Evolutionary conservation across 2,329 filamentous ascomycete genomes (phyloP), one percentile per base, ranked within the genome.

Genomic region (Fusarium multiceps): DNA sequence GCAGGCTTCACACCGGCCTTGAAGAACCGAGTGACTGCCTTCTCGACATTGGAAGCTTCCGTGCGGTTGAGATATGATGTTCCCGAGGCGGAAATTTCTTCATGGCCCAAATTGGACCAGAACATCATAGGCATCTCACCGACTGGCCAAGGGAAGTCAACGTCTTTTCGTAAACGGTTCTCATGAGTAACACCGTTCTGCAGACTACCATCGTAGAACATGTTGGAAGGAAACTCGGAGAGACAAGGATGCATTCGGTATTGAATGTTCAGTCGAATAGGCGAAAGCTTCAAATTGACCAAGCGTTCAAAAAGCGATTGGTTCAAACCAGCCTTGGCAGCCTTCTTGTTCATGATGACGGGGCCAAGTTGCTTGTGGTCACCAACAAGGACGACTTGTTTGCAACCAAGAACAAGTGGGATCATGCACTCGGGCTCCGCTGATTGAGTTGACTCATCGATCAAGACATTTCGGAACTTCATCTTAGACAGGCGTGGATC

Each of bases 341-440:
- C 96, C 82, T 98, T 98, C 87, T 99, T 99, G 87, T 99, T 99
- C 95, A 99, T 99, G 78, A 99, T 98, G 75, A 99, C 96, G 2
- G 96, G 96, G 1, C 96, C 96, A 71, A 99, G 89, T 80, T 99
- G 96, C 81, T 98, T 97, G 81, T 99, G 96, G 78, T 99, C 96
- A 78, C 96, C 96, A 43, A 99, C 96, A 37, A 99, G 88, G n/a
- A 99, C 96, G 51, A 98, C 94, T 80, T 99, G 96, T 83, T 99
- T 99, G 85, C 96, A 99, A 53, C 96, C 96, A 23, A 99, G 87
- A 32, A 99, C 95, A 42, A 99, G 85, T 20, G 96, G 96, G 74
- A 99, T 99, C 93, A 99, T 97, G 80, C 96, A 99, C 80, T 99
- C 96, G 1, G 96, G 96, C 79, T 99, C 96, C 4, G 96, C 96